phyloP scores from a whole-genome alignment of 108 stramenopile genomes.

The Fragilaria radians region DNA sequence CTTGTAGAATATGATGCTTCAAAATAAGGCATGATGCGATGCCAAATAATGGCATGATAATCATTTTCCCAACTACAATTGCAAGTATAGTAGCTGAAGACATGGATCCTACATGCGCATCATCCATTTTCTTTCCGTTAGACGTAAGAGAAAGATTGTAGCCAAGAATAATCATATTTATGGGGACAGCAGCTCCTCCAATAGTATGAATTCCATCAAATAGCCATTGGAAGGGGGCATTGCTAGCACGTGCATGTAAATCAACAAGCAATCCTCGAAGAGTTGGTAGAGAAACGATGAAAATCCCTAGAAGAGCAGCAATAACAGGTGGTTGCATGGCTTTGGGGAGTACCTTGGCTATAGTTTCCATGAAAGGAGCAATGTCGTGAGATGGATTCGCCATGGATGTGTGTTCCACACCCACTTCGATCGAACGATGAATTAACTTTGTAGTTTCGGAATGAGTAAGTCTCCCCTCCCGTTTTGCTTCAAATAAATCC shows the following conservation, averaged over 20 bases:
- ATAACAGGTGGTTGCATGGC: conserved; percentile 76
- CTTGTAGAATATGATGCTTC: conserved; percentile 31
- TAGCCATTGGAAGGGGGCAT: conserved; percentile 79
- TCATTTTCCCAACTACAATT: conserved; percentile 72
- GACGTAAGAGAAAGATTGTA: conserved; percentile 59
- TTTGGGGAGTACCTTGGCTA: not conserved
- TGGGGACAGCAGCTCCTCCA: conserved; percentile 78
- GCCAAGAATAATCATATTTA: conserved; percentile 87
- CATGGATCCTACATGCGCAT: conserved; percentile 20
- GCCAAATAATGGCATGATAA: conserved; percentile 73
- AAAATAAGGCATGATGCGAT: conserved; percentile 45
- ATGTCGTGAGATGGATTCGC: not conserved
- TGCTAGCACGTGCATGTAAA: conserved; percentile 35
- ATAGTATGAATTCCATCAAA: conserved; percentile 79
- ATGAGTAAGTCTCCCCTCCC: not conserved
- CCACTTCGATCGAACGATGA: too few relatives aligned
- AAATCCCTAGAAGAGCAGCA: conserved; percentile 55
- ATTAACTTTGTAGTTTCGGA: not conserved
- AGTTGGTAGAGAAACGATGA: conserved; percentile 54
- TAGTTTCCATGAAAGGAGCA: not conserved
- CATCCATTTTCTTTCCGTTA: conserved; percentile 5
- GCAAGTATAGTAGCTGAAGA: conserved; percentile 42
- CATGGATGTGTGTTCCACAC: not conserved
- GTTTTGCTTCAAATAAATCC: conserved; percentile 1
- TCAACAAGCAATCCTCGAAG: conserved; percentile 75